Evolutionary conservation across 768 basidiomycete genomes (phyloP).

Genomic region (Mrakia gelida): DNA sequence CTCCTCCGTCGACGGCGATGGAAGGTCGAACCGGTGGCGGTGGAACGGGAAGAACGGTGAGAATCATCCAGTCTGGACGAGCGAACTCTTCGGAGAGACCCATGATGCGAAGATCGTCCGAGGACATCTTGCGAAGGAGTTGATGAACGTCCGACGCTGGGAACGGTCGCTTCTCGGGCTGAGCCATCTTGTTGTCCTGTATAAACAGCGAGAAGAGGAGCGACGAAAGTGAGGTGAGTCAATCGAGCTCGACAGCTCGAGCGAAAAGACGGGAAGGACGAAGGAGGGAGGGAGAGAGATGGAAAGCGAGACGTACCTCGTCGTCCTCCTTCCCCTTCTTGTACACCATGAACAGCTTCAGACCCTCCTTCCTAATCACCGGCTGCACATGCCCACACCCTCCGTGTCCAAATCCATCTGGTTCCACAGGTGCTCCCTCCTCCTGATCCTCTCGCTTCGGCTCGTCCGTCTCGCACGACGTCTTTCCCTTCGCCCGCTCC

Average conservation of each 20-base stretch:
- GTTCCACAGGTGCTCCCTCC: constrained; percentile 37
- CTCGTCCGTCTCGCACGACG: constrained; percentile 80
- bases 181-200: constrained; percentile 36
- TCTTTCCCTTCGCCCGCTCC: constrained; percentile 52
- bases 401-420: constrained; percentile 62
- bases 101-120: constrained; percentile 77
- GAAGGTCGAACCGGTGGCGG: constrained; percentile 97
- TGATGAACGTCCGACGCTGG: constrained; percentile 86
- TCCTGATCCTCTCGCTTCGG: constrained; percentile 72
- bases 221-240: background rate
- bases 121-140: constrained; percentile 91
- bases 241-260: background rate
- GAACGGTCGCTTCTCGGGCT: constrained; percentile 52
- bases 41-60: constrained; percentile 94
- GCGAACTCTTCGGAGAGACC: constrained; percentile 95
- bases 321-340: constrained; percentile 86
- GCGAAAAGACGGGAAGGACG: background rate
- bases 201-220: too few relatives aligned
- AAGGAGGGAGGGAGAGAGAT: background rate
- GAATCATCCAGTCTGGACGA: constrained; percentile 98
- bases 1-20: constrained; percentile 93
- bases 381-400: constrained; percentile 95
- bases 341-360: constrained; percentile 91
- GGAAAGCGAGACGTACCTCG: constrained; percentile 54
- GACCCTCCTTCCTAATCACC: constrained; percentile 81